Percentiles rank a stretch among this genome's conserved stretches.
Conservation (phyloP, 2,329 filamentous ascomycete genomes). For the Diplodia corticola region DNA sequence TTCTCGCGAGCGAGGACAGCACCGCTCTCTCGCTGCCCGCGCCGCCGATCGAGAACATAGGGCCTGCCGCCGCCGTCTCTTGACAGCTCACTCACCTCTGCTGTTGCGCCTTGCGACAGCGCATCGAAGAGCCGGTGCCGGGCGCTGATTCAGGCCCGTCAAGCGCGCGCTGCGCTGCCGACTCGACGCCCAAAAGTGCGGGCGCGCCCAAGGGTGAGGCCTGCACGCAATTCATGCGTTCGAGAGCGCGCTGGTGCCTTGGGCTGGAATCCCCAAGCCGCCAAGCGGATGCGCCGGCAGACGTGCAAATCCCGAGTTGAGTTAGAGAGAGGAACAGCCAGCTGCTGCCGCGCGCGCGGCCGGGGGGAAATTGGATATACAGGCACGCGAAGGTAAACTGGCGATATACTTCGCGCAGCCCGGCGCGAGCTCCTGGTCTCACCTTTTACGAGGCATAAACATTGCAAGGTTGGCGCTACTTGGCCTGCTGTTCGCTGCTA, state of each 20-base stretch:
- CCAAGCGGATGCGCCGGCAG: slow-evolving; percentile 21
- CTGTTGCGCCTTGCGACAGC: slow-evolving; percentile 16
- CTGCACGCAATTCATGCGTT: slow-evolving; percentile 12
- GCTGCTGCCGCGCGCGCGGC: slow-evolving; percentile 11
- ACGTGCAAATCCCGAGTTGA: slow-evolving; percentile 12
- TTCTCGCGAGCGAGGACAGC: background rate
- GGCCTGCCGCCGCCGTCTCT: background rate
- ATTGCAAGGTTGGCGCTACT: slow-evolving; percentile 16
- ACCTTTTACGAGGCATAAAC: slow-evolving; percentile 13
- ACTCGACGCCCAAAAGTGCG: slow-evolving; percentile 19
- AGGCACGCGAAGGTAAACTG: slow-evolving; percentile 15
- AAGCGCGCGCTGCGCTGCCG: slow-evolving; percentile 12
- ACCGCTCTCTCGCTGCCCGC: background rate
- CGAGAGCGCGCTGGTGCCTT: slow-evolving; percentile 13
- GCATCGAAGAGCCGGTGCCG: slow-evolving; percentile 14
- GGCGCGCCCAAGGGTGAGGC: slow-evolving; percentile 11
- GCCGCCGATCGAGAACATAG: slow-evolving; percentile 13
- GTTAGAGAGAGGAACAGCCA: background rate
- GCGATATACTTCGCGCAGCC: slow-evolving; percentile 19
- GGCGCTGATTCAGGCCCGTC: slow-evolving; percentile 21
- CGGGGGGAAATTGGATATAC: slow-evolving; percentile 20
- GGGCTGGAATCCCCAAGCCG: slow-evolving; percentile 21
- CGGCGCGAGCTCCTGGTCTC: slow-evolving; percentile 5
- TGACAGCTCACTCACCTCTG: slow-evolving; percentile 8
- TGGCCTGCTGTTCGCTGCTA: background rate